These are phyloP conservation scores for Isabelozyma pseudorhagii DNA, from an alignment of 805 yeast genomes.

Conservation along the genomic window DNA sequence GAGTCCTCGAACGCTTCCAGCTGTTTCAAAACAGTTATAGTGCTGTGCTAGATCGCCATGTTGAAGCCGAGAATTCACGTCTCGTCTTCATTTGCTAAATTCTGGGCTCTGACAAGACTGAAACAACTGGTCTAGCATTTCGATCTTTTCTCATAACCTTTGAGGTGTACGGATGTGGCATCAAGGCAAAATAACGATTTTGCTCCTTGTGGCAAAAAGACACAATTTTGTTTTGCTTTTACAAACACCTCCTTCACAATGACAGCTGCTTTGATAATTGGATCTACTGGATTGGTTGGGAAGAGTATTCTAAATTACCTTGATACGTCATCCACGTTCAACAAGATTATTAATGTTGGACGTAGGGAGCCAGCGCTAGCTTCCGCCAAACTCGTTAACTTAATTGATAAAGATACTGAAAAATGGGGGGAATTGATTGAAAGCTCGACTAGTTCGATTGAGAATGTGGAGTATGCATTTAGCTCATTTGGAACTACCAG, in stretches of 20 bases:
- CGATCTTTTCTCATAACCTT: too few species aligned
- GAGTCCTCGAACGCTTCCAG: too few species aligned
- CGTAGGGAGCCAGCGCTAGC: slow-evolving; percentile 42
- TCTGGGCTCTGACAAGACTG: too few species aligned
- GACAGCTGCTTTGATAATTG: slow-evolving; percentile 37
- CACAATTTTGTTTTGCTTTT: neutral
- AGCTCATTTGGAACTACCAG: slow-evolving; percentile 77
- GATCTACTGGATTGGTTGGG: slow-evolving; percentile 83
- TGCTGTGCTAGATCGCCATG: too few species aligned
- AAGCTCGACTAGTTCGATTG: slow-evolving; percentile 14
- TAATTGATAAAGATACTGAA: slow-evolving; percentile 44
- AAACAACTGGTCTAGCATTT: too few species aligned
- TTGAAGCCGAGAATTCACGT: too few species aligned
- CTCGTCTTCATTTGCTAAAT: too few species aligned
- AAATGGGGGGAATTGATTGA: slow-evolving; percentile 49
- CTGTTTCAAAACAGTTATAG: too few species aligned
- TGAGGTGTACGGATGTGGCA: too few species aligned
- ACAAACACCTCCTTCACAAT: slow-evolving; percentile 1
- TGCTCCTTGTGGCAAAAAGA: too few species aligned
- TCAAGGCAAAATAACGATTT: too few species aligned
- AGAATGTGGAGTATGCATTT: slow-evolving; percentile 44
- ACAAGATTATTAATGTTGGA: slow-evolving; percentile 46
- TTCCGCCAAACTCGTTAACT: slow-evolving; percentile 28
- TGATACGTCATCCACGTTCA: slow-evolving; percentile 29
- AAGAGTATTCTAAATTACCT: slow-evolving; percentile 48